These are phyloP conservation scores for Silene noctiflora DNA, from an alignment of 179 eudicot species.

Conservation along the genomic window DNA sequence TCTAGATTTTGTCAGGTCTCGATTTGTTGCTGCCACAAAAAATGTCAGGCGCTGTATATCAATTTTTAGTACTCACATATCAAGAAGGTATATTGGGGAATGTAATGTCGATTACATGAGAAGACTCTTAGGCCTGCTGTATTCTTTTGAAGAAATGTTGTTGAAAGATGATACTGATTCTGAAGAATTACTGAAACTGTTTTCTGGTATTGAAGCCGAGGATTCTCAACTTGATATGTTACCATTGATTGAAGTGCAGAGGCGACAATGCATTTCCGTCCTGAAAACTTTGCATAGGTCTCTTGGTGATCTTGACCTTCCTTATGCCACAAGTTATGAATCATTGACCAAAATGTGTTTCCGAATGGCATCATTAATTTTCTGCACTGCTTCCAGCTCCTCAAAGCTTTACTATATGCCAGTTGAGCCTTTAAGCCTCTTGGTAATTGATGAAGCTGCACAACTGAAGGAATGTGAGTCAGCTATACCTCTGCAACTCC, in stretches of 20 bases:
- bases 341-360: slow-evolving; percentile 44
- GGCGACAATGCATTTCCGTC: slow-evolving; percentile 33
- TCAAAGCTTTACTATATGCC: slow-evolving; percentile 37
- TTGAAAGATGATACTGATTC: slow-evolving; percentile 32
- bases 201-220: slow-evolving; percentile 22
- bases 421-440: slow-evolving; percentile 39
- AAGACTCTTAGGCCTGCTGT: slow-evolving; percentile 23
- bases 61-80: slow-evolving; percentile 24
- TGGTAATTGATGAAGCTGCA: slow-evolving; percentile 75
- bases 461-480: slow-evolving; percentile 79
- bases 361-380: slow-evolving; percentile 50
- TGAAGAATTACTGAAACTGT: slow-evolving; percentile 34
- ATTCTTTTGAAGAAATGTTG: slow-evolving; percentile 37
- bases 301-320: slow-evolving; percentile 36
- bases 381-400: slow-evolving; percentile 62
- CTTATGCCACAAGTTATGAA: slow-evolving; percentile 20
- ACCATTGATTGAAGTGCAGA: slow-evolving; percentile 16
- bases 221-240: slow-evolving; percentile 16
- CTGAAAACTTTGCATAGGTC: slow-evolving; percentile 38
- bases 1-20: slow-evolving; percentile 36
- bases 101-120: slow-evolving; percentile 23
- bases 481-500: slow-evolving; percentile 54
- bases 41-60: slow-evolving; percentile 26
- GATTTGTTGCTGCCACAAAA: slow-evolving; percentile 34
- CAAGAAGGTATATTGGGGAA: slow-evolving; percentile 31